These are phyloP conservation scores for Melastoma malabathricum DNA, from an alignment of 345 rosid species.

Conservation along the genomic window DNA sequence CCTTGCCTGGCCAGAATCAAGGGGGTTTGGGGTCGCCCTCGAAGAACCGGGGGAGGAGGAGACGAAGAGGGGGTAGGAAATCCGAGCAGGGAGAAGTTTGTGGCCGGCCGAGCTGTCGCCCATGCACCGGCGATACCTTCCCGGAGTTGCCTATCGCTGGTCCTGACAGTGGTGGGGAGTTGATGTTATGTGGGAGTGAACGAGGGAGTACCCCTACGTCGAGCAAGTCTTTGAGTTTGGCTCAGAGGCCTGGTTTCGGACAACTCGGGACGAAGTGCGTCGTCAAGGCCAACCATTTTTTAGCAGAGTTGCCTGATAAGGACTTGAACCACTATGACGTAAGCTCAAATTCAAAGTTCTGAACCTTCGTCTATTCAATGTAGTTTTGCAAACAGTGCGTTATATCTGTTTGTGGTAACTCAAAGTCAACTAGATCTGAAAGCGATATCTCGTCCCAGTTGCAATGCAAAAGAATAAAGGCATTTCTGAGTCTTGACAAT, in stretches of 20 bases:
- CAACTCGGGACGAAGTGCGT: constrained; percentile 80
- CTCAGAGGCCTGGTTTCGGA: constrained; percentile 84
- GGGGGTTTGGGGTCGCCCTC: constrained; percentile 23
- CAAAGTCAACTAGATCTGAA: too few species aligned
- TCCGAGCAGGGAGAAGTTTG: constrained; percentile 81
- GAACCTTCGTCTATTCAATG: constrained; percentile 1
- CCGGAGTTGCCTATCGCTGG: constrained; percentile 17
- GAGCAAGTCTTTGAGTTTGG: constrained; percentile 63
- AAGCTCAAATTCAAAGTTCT: constrained; percentile 19
- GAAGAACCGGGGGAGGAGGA: constrained; percentile 60
- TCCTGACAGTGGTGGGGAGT: constrained; percentile 20
- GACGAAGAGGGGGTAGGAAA: constrained; percentile 90
- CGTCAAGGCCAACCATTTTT: constrained; percentile 97
- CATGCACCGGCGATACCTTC: constrained; percentile 44
- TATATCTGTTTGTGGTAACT: too few species aligned
- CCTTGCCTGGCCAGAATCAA: constrained; percentile 11
- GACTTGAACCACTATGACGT: constrained; percentile 96
- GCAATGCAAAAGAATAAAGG: too few species aligned
- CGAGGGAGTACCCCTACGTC: constrained; percentile 48
- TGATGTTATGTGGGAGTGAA: constrained; percentile 9
- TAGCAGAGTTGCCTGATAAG: constrained; percentile 78
- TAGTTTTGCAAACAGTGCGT: too few species aligned
- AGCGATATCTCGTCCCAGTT: too few species aligned
- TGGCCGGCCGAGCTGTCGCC: constrained; percentile 91
- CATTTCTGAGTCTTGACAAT: too few species aligned